phyloP scores from a whole-genome alignment of 2,329 filamentous ascomycete genomes.

The Emericellopsis cladophorae region DNA sequence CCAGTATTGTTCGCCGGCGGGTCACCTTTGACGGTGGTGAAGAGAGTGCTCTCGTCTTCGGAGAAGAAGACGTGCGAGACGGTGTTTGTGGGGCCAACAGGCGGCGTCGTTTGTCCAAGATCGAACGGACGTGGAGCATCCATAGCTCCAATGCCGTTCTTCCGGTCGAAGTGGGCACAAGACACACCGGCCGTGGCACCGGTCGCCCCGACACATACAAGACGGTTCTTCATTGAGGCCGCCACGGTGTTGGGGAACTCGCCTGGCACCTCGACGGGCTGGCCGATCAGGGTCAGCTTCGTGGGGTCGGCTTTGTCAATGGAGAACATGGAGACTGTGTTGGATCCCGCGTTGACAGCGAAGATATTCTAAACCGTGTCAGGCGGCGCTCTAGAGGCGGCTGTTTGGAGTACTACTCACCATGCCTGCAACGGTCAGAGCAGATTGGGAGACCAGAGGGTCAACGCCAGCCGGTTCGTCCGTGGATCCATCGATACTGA shows the following conservation, averaged over 20 bases:
- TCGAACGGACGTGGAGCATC: conserved; percentile 33
- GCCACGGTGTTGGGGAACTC: conserved; percentile 41
- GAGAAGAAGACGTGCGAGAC: conserved; percentile 50
- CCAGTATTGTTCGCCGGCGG: conserved; percentile 39
- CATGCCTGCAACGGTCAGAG: conserved; percentile 33
- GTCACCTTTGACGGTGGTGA: conserved; percentile 49
- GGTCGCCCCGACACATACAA: conserved; percentile 33
- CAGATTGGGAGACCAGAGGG: conserved; percentile 35
- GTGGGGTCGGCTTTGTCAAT: conserved; percentile 28
- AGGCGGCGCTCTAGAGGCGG: neutral
- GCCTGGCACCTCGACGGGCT: conserved; percentile 28
- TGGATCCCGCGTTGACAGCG: conserved; percentile 22
- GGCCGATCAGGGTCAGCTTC: conserved; percentile 27
- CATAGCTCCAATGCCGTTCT: conserved; percentile 24
- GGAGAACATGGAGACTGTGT: conserved; percentile 12
- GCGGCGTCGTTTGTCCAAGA: conserved; percentile 43
- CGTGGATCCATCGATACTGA: conserved; percentile 24
- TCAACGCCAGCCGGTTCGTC: conserved; percentile 31
- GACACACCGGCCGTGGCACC: conserved; percentile 31
- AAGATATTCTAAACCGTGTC: conserved; percentile 30
- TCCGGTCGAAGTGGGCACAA: conserved; percentile 21
- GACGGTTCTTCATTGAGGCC: conserved; percentile 24
- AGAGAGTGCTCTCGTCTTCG: conserved; percentile 34
- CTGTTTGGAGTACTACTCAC: conserved; percentile 22
- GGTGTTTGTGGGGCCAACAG: conserved; percentile 42